Percentiles rank a stretch among this genome's conserved stretches.
Conservation (phyloP, 1,139 yeast genomes). For the Entelexis paramagnoliae region DNA sequence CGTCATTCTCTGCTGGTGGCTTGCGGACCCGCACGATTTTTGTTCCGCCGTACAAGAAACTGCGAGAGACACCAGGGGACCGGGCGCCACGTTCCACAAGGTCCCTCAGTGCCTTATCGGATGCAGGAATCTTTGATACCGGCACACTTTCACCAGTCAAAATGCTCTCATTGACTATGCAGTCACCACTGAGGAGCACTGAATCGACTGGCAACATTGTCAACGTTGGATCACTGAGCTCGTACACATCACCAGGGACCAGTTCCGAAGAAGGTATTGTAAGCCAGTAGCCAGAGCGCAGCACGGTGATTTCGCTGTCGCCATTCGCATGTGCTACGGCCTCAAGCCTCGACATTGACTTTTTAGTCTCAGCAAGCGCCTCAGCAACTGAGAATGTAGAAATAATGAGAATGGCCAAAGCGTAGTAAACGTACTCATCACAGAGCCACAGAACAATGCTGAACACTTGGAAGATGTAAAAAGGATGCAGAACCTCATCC, state of each 20-base stretch:
- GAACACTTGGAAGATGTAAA: conserved; percentile 85
- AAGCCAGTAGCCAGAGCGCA: conserved; percentile 91
- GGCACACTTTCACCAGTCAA: conserved; percentile 97
- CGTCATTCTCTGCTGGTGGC: conserved; percentile 34
- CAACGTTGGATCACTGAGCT: conserved; percentile 77
- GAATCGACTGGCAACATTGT: conserved; percentile 78
- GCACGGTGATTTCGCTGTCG: conserved; percentile 72
- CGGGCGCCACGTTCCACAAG: conserved; percentile 48
- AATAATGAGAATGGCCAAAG: conserved; percentile 78
- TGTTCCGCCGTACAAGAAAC: conserved; percentile 80
- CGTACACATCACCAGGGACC: conserved; percentile 93
- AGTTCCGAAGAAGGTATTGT: conserved; percentile 68
- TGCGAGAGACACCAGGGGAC: conserved; percentile 45
- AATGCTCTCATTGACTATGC: conserved; percentile 91
- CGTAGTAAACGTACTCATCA: conserved; percentile 88
- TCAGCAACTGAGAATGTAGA: conserved; percentile 70
- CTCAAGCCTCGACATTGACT: conserved; percentile 60
- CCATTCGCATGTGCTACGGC: conserved; percentile 65
- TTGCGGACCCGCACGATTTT: conserved; percentile 72
- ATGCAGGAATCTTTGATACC: conserved; percentile 66
- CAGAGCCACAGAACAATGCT: conserved; percentile 85
- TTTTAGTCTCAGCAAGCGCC: conserved; percentile 72
- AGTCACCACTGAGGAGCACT: conserved; percentile 75
- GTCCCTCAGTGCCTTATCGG: conserved; percentile 47
- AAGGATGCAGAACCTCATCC: conserved; percentile 89